Evolutionary conservation across 352 stramenopile genomes (phyloP), one percentile per base, ranked within the genome.

Genomic region (Phytophthora hybrid): DNA sequence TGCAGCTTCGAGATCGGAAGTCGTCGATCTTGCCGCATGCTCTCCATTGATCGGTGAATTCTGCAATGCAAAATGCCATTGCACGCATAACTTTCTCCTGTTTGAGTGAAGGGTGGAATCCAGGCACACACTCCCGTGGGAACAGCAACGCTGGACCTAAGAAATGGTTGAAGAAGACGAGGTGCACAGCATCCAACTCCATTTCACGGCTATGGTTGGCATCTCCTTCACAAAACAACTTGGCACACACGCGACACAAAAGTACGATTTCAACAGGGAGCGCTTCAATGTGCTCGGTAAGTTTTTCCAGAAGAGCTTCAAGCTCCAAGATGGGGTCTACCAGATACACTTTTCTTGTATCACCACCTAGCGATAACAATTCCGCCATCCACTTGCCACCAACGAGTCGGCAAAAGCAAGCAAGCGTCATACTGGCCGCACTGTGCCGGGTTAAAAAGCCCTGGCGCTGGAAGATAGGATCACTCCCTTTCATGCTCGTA

Each of bases 111-210:
- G 53, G 49, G 8, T 19, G 14, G 49, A 66, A 73, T 18, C 51
- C 52, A 56, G 57, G 3, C 18, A 73, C 54, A 1, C 60, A 60
- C 29, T 81, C 52, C 1, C 13, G 46, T 46, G 72, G 56, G 44
- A 84, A 85, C 18, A 78, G 46, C 34, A 94, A 31, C 11, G 73
- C 76, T 34, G 84, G 83, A 6, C 74, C 83, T 13, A 95, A 53
- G 62, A 92, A 92, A 54, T 95, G 85, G 47, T 89, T 85, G 67
- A 92, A 93, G 21, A 95, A 91, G n/a, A 93, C 76, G 3, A 93
- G 62, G 68, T 93, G 88, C n/a, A 88, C 64, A 0, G 71, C 78
- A 41, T 67, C 37, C 11, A 79, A 37, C 29, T 79, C 64, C 41
- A 54, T 53, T 31, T 59, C 41, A 26, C 2, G 57, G 19, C 10